Conservation (phyloP, 768 basidiomycete genomes). For the Leccinum subtestaceum region DNA sequence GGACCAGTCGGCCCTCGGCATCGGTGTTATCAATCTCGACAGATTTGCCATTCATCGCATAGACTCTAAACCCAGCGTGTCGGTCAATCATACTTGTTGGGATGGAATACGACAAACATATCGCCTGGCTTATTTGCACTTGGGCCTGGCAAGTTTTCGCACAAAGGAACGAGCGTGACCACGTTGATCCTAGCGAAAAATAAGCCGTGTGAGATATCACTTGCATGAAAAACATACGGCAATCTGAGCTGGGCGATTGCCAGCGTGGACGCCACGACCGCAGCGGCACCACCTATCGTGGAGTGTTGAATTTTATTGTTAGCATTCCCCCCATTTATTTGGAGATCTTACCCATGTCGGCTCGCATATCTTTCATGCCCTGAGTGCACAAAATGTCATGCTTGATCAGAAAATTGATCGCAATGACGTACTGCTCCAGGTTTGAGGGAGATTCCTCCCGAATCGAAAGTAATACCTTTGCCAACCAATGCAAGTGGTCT, state of each 20-base stretch:
- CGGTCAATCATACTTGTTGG: not conserved
- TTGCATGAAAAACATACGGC: conserved; percentile 50
- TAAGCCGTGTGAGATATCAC: not conserved
- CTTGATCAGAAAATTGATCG: not conserved
- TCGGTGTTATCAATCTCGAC: conserved; percentile 88
- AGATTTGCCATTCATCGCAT: conserved; percentile 86
- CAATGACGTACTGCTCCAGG: conserved; percentile 52
- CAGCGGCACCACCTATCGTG: conserved; percentile 67
- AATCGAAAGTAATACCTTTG: conserved; percentile 89
- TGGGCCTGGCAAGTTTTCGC: conserved; percentile 83
- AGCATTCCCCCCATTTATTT: too few relatives aligned
- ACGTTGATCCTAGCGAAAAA: conserved; percentile 60
- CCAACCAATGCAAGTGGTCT: conserved; percentile 76
- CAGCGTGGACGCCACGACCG: conserved; percentile 67
- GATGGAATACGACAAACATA: conserved; percentile 46
- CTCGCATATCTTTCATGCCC: conserved; percentile 85
- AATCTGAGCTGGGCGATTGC: conserved; percentile 79
- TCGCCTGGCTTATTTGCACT: conserved; percentile 76
- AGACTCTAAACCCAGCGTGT: conserved; percentile 45
- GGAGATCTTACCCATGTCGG: conserved; percentile 69
- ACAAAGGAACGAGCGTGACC: conserved; percentile 67
- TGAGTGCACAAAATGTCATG: conserved; percentile 24
- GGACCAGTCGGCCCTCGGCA: conserved; percentile 75
- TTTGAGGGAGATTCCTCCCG: conserved; percentile 86
- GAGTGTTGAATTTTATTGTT: not conserved